These are phyloP conservation scores for Colletotrichum phormii DNA, from an alignment of 2,329 filamentous ascomycete genomes.

Conservation along the genomic window DNA sequence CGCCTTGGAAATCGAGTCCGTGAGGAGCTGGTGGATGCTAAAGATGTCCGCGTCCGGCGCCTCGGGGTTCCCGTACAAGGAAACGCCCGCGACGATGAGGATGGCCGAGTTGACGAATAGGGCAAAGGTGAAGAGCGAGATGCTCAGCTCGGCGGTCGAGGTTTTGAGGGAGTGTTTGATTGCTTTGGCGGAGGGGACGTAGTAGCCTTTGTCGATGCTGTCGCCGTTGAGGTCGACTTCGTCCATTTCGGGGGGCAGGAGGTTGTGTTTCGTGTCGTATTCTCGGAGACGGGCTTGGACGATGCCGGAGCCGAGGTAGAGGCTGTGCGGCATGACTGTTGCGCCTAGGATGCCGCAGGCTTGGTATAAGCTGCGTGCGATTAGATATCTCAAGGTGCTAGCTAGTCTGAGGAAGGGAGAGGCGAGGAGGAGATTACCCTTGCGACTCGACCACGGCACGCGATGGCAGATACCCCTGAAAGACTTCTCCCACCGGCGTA, in stretches of 20 bases:
- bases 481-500: constrained; percentile 68
- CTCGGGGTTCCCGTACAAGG: constrained; percentile 72
- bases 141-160: constrained; percentile 75
- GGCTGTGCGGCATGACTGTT: constrained; percentile 78
- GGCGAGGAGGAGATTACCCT: constrained; percentile 47
- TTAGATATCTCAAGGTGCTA: constrained; percentile 39
- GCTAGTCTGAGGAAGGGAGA: constrained; percentile 39
- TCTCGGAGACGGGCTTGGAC: constrained; percentile 74
- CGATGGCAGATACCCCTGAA: constrained; percentile 74
- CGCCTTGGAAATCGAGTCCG: constrained; percentile 74
- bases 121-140: constrained; percentile 85
- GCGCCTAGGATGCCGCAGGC: constrained; percentile 82
- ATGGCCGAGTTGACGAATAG: constrained; percentile 88
- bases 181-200: constrained; percentile 78
- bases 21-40: constrained; percentile 81
- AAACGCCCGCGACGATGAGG: constrained; percentile 83
- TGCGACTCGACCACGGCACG: constrained; percentile 66
- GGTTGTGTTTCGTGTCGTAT: constrained; percentile 69
- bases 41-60: constrained; percentile 82
- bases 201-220: constrained; percentile 64
- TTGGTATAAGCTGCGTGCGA: constrained; percentile 65
- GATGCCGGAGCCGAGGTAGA: constrained; percentile 77
- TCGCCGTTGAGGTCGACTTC: constrained; percentile 39
- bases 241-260: constrained; percentile 51
- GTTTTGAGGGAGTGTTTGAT: constrained; percentile 80